A percentile compares a stretch with the other conserved stretches of the same genome.
Conservation (phyloP, 257 asterid species). For the Solanum ossicruentum region DNA sequence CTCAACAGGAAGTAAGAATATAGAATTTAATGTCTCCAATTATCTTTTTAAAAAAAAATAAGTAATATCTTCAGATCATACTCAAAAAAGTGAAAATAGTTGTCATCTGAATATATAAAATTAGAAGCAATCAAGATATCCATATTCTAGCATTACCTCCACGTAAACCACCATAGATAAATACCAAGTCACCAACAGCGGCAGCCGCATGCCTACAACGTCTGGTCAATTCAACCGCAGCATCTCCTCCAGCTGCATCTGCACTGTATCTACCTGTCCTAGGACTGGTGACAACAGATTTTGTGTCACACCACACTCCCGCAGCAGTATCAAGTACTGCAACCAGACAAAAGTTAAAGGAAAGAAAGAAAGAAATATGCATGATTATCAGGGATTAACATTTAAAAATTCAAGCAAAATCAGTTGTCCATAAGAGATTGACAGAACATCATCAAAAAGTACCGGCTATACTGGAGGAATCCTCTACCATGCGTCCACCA, state of each 20-base stretch:
- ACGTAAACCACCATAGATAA: slow-evolving; percentile 94
- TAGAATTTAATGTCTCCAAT: neutral
- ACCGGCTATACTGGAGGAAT: slow-evolving; percentile 98
- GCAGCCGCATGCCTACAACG: slow-evolving; percentile 99
- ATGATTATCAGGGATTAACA: neutral
- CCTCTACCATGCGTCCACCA: slow-evolving; percentile 99
- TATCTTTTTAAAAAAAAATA: neutral
- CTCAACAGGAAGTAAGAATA: neutral
- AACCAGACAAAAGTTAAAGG: neutral
- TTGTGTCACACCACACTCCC: slow-evolving; percentile 98
- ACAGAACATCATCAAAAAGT: neutral
- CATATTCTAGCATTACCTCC: slow-evolving; percentile 59
- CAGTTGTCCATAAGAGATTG: neutral
- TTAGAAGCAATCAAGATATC: neutral
- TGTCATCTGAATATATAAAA: neutral
- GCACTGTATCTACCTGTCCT: slow-evolving; percentile 97
- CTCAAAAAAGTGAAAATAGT: neutral
- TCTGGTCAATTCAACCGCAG: slow-evolving; percentile 92
- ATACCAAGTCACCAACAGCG: slow-evolving; percentile 94
- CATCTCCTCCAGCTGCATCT: slow-evolving; percentile 99
- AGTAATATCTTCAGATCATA: neutral
- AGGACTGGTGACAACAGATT: slow-evolving; percentile 92
- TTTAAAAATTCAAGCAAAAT: neutral
- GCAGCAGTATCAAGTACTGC: slow-evolving; percentile 98
- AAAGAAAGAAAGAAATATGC: neutral